Percentiles rank a stretch among this genome's conserved stretches.
Conservation (phyloP, 1,284 basidiomycete genomes). For the Sporisorium scitamineum region DNA sequence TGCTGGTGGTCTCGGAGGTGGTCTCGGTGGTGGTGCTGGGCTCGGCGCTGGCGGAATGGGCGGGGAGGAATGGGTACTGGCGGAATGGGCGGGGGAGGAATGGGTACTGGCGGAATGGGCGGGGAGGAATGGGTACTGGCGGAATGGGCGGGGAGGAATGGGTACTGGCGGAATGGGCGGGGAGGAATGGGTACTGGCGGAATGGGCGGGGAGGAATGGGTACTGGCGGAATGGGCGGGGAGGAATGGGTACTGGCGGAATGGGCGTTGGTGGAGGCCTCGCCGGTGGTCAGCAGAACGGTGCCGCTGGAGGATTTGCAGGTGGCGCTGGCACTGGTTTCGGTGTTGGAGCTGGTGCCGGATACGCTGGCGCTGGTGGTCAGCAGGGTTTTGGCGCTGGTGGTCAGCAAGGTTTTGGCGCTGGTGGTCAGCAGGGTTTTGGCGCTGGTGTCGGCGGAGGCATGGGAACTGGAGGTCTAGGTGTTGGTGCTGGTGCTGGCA, state of each 20-base stretch:
- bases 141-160: no score
- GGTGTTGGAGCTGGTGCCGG: conserved; percentile 1
- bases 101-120: no score
- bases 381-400: conserved; percentile 4
- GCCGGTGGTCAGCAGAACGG: neutral
- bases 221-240: no score
- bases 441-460: neutral
- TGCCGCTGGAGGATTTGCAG: neutral
- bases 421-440: no score
- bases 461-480: conserved; percentile 5
- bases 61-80: conserved; percentile 4
- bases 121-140: no score
- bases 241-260: no score
- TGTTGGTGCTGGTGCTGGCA: neutral
- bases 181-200: no score
- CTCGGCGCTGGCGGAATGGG: neutral
- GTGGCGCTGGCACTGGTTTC: conserved; percentile 2
- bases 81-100: neutral
- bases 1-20: neutral
- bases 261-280: neutral
- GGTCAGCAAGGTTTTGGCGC: conserved; percentile 1
- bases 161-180: no score
- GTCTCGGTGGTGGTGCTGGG: conserved; percentile 4
- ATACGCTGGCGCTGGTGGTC: neutral
- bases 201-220: no score